phyloP scores from a whole-genome alignment of 768 basidiomycete genomes.

The Amanita pseudoporphyria region DNA sequence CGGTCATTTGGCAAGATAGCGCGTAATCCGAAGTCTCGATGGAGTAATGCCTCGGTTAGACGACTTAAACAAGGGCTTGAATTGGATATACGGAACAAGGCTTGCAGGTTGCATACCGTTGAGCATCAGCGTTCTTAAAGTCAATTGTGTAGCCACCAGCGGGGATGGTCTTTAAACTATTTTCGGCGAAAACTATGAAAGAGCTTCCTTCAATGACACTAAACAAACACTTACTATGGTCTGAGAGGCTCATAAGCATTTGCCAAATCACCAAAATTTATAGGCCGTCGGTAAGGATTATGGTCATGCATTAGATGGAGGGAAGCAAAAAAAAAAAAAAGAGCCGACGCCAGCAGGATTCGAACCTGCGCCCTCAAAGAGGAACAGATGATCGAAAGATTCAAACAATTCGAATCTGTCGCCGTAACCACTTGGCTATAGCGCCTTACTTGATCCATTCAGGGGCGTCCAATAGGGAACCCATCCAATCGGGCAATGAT shows the following conservation, averaged over 20 bases:
- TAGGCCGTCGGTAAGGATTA: slow-evolving; percentile 27
- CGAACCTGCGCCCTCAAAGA: slow-evolving; percentile 63
- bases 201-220: background rate
- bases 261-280: slow-evolving; percentile 56
- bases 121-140: slow-evolving; percentile 63
- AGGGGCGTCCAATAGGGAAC: too few species aligned
- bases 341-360: slow-evolving; percentile 63
- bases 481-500: too few species aligned
- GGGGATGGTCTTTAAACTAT: slow-evolving; percentile 16
- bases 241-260: slow-evolving; percentile 44
- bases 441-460: slow-evolving; percentile 26
- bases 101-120: slow-evolving; percentile 39
- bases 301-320: slow-evolving; percentile 27
- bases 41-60: slow-evolving; percentile 71
- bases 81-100: background rate
- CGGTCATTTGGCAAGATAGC: slow-evolving; percentile 59
- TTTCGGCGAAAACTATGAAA: background rate
- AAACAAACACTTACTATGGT: slow-evolving; percentile 34
- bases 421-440: slow-evolving; percentile 74
- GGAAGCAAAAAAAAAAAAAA: background rate
- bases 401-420: slow-evolving; percentile 39
- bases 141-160: slow-evolving; percentile 43
- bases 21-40: slow-evolving; percentile 60
- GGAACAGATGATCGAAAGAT: slow-evolving; percentile 38
- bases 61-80: slow-evolving; percentile 33